A percentile compares a stretch with the other conserved stretches of the same genome.
Evolutionary conservation across 2,329 filamentous ascomycete genomes (phyloP).

Genomic region (Aspergillus flavus): DNA sequence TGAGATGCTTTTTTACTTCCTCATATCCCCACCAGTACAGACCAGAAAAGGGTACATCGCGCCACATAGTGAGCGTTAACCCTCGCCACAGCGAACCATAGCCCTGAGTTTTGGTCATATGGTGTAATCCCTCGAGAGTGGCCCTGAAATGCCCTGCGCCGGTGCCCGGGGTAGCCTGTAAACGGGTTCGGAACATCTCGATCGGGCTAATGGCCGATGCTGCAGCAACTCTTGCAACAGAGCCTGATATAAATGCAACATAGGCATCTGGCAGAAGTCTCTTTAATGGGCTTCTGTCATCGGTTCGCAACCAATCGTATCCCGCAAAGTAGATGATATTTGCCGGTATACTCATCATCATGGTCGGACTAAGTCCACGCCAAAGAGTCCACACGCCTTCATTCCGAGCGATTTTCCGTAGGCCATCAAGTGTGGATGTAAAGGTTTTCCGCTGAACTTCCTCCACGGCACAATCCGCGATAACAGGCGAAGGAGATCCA

Average conservation of each 20-base stretch:
- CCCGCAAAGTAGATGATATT: conserved; percentile 99
- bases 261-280: conserved; percentile 67
- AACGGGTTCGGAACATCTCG: conserved; percentile 89
- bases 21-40: conserved; percentile 99
- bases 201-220: conserved; percentile 85
- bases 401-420: conserved; percentile 92
- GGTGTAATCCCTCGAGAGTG: conserved; percentile 73
- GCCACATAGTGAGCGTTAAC: conserved; percentile 87
- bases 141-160: conserved; percentile 72
- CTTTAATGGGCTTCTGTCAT: conserved; percentile 71
- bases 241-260: conserved; percentile 78
- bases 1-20: conserved; percentile 71
- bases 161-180: conserved; percentile 72
- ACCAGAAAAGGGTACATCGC: conserved; percentile 94
- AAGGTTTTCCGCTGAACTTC: conserved; percentile 82
- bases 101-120: conserved; percentile 77
- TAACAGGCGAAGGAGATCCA: conserved; percentile 46
- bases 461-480: conserved; percentile 79
- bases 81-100: conserved; percentile 88
- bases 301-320: conserved; percentile 89
- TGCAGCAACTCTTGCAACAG: conserved; percentile 75
- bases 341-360: conserved; percentile 89
- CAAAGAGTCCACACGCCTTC: conserved; percentile 86
- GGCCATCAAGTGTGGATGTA: conserved; percentile 85
- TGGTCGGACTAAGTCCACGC: conserved; percentile 89